A percentile compares a stretch with the other conserved stretches of the same genome.
Conservation (phyloP, 352 stramenopile species). For the Phytophthora meadii region DNA sequence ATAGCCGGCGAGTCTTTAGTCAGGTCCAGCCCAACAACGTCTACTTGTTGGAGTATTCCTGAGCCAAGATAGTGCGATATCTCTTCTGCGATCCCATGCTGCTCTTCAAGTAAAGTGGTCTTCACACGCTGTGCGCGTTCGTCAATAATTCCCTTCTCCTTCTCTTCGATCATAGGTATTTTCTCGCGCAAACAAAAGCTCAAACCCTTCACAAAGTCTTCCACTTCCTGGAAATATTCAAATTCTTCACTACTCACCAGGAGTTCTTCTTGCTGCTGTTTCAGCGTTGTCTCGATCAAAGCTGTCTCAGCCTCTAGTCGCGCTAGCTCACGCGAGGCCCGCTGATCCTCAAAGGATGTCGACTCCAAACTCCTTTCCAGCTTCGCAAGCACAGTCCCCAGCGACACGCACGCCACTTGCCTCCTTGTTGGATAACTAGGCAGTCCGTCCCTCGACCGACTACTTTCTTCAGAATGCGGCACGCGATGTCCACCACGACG, state of each 20-base stretch:
- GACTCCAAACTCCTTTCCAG: constrained; percentile 60
- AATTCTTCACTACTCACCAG: constrained; percentile 69
- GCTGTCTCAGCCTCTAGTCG: constrained; percentile 59
- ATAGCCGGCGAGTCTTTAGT: constrained; percentile 5
- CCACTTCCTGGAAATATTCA: constrained; percentile 80
- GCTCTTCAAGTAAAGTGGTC: constrained; percentile 23
- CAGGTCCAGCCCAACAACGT: constrained; percentile 26
- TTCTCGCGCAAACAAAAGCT: constrained; percentile 84
- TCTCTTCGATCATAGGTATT: constrained; percentile 52
- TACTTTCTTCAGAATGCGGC: not conserved
- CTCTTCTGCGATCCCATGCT: constrained; percentile 11
- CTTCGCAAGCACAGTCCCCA: constrained; percentile 58
- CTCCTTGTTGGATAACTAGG: constrained; percentile 59
- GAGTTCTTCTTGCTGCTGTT: constrained; percentile 58
- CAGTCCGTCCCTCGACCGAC: constrained; percentile 19
- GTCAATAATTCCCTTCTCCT: constrained; percentile 41
- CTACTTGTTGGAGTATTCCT: constrained; percentile 22
- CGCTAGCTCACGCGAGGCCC: constrained; percentile 53
- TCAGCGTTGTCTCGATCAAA: constrained; percentile 49
- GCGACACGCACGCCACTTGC: constrained; percentile 51
- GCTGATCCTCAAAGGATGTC: constrained; percentile 53
- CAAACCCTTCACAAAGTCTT: constrained; percentile 77
- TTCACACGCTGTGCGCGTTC: constrained; percentile 28
- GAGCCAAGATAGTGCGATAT: constrained; percentile 23
- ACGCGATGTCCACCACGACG: constrained; percentile 62